Evolutionary conservation across 2,329 filamentous ascomycete genomes (phyloP), one percentile per base, ranked within the genome.

Genomic region (Elsinoe australis): DNA sequence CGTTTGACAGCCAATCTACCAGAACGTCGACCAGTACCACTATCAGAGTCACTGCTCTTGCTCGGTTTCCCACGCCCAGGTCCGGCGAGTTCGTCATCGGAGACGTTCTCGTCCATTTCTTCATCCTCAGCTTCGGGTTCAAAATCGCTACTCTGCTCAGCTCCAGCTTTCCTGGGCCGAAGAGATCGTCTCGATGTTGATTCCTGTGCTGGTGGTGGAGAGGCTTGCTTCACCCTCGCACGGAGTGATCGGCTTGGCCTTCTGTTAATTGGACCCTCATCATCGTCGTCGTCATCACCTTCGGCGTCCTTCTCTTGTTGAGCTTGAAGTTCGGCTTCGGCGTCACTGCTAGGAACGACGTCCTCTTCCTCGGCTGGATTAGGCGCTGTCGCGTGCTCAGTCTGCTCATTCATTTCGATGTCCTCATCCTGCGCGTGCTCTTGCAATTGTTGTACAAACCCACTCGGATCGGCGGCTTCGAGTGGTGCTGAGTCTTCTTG

Each of bases 131-230:
- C 70, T 26, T 71, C 72, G 4, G 79, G 78, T 56, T 81, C 77
- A 53, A 82, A 82, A 55, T 82, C 79, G 55, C 78, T 81, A 55
- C 74, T 79, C 45, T 79, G 76, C 41, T 79, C 73, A 44, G 64
- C 55, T 53, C 65, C 59, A 22, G 59, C 50, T 61, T 75, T 72
- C 29, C 67, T 54, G 14, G 56, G 67, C 49, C 62, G 61, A 44
- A 71, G 68, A 24, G 65, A 68, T 22, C 61, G 56, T 56, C 69
- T 58, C 9, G 21, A n/a, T 14, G 15, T 35, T 5, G 36, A 4
- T 41, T 9, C 36, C 15, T 54, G 56, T 4, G 55, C 48, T 17
- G 59, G 59, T 21, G 55, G 55, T 22, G 58, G 60, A 31, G 60
- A 62, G 10, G 56, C 53, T 50, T 61, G 59, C 18, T 57, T 55